Evolutionary conservation across 495 filamentous ascomycete genomes (phyloP), one percentile per base, ranked within the genome.

Genomic region (Cladorrhinum samala): DNA sequence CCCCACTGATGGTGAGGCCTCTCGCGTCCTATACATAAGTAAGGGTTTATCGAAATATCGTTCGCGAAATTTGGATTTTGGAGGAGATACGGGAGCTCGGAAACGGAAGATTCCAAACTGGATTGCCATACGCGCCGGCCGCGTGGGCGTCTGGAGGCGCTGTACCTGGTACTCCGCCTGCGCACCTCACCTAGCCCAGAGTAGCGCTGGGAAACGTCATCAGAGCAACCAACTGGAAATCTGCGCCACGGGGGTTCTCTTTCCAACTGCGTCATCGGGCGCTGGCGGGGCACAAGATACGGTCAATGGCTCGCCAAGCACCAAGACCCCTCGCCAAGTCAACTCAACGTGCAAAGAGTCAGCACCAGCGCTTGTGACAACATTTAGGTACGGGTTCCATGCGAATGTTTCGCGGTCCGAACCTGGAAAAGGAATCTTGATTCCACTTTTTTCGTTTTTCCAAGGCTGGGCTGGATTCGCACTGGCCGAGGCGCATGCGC

Each of bases 131-230:
- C n/a, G n/a, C n/a, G n/a, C 27, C 27, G 11, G 27, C 27, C 27
- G 27, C 27, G 27, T 33, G 27, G 5, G 27, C 11, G 11, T 6
- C 27, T n/a, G 27, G 27, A 33, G 27, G 27, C 27, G 27, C 27
- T 33, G 27, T 33, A 33, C 11, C 27, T 6, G 27, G 11, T 33
- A 11, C 11, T 33, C 27, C 6, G 27, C 27, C n/a, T n/a, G n/a
- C n/a, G n/a, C n/a, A n/a, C n/a, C n/a, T n/a, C n/a, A n/a, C n/a
- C n/a, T n/a, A n/a, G n/a, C n/a, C n/a, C n/a, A n/a, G n/a, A n/a
- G n/a, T n/a, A n/a, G n/a, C n/a, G n/a, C n/a, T n/a, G n/a, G 27
- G 11, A 33, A 46, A 52, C 48, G 43, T 56, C 48, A 56, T 56
- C 49, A 47, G 42, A 48, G 30, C 27, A 38, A n/a, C n/a, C 27